phyloP scores from a whole-genome alignment of 2,329 filamentous ascomycete species.

The Meredithiella fracta region DNA sequence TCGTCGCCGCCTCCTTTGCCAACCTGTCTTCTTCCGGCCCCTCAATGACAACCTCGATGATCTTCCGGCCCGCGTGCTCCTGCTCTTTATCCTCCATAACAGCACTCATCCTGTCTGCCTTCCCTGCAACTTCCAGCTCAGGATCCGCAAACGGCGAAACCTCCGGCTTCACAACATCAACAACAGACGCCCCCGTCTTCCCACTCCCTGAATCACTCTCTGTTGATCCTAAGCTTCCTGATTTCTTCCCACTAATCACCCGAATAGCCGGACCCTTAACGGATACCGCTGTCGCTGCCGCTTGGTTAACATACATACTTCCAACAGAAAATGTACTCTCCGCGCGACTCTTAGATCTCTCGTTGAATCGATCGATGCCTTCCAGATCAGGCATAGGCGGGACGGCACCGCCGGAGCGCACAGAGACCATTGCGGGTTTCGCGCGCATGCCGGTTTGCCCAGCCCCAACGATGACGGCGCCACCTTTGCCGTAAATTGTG shows the following conservation, averaged over 20 bases:
- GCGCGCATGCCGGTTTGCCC: conserved; percentile 76
- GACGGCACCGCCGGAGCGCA: conserved; percentile 52
- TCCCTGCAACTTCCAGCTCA: conserved; percentile 14
- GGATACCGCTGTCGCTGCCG: conserved; percentile 39
- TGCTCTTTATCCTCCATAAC: conserved; percentile 33
- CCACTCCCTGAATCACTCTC: background rate
- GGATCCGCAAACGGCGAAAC: conserved; percentile 43
- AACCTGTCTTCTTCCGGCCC: conserved; percentile 18
- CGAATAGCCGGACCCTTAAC: conserved; percentile 44
- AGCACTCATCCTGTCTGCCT: conserved; percentile 31
- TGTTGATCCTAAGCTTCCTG: background rate
- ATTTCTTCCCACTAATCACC: conserved; percentile 34
- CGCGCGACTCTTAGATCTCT: conserved; percentile 35
- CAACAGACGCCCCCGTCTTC: background rate
- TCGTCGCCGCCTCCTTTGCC: conserved; percentile 16
- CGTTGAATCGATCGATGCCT: conserved; percentile 36
- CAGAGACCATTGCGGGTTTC: conserved; percentile 84
- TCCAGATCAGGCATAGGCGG: conserved; percentile 63
- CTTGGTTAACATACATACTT: conserved; percentile 51
- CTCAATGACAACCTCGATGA: conserved; percentile 13
- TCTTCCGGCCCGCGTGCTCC: conserved; percentile 22
- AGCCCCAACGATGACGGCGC: conserved; percentile 65
- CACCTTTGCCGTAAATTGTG: conserved; percentile 85
- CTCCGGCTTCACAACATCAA: conserved; percentile 17
- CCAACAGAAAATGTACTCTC: conserved; percentile 47